Percentiles rank a stretch among this genome's conserved stretches.
Conservation (phyloP, 192 early-diverging fungal species). For the Coemansia nantahalensis region DNA sequence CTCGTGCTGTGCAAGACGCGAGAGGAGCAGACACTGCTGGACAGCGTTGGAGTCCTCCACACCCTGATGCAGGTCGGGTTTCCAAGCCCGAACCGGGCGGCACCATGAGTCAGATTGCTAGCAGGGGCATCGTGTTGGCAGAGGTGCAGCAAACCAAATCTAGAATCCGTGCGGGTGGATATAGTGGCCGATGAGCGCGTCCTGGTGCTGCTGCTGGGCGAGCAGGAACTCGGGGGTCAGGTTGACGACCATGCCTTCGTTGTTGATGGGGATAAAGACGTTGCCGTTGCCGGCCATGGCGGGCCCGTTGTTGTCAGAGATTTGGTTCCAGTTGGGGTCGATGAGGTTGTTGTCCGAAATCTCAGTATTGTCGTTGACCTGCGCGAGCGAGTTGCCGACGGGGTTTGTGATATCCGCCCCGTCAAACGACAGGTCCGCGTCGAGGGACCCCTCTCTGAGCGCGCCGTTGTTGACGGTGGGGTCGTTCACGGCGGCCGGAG, state of each 20-base stretch:
- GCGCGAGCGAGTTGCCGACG: slow-evolving; percentile 45
- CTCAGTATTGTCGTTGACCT: slow-evolving; percentile 51
- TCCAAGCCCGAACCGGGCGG: neutral
- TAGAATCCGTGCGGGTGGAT: slow-evolving; percentile 23
- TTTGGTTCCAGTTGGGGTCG: slow-evolving; percentile 40
- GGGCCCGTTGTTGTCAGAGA: slow-evolving; percentile 46
- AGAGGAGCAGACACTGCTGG: slow-evolving; percentile 46
- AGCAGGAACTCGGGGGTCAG: slow-evolving; percentile 29
- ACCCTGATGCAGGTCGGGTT: slow-evolving; percentile 45
- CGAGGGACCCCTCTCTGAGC: slow-evolving; percentile 20
- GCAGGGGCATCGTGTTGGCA: neutral
- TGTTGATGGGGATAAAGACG: slow-evolving; percentile 40
- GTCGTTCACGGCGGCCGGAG: slow-evolving; percentile 36
- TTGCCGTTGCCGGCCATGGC: slow-evolving; percentile 46
- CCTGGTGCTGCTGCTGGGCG: slow-evolving; percentile 33
- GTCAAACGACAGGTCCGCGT: slow-evolving; percentile 36
- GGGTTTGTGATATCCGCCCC: slow-evolving; percentile 32
- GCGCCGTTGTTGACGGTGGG: slow-evolving; percentile 46
- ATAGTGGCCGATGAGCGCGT: slow-evolving; percentile 38
- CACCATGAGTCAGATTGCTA: neutral
- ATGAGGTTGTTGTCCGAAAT: slow-evolving; percentile 43
- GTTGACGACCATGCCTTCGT: slow-evolving; percentile 53
- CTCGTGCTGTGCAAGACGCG: slow-evolving; percentile 57
- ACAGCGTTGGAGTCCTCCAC: slow-evolving; percentile 39
- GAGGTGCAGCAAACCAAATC: neutral